Base-by-base conservation (phyloP, 768 basidiomycete genomes). In the Sporobolomyces roseus region DNA sequence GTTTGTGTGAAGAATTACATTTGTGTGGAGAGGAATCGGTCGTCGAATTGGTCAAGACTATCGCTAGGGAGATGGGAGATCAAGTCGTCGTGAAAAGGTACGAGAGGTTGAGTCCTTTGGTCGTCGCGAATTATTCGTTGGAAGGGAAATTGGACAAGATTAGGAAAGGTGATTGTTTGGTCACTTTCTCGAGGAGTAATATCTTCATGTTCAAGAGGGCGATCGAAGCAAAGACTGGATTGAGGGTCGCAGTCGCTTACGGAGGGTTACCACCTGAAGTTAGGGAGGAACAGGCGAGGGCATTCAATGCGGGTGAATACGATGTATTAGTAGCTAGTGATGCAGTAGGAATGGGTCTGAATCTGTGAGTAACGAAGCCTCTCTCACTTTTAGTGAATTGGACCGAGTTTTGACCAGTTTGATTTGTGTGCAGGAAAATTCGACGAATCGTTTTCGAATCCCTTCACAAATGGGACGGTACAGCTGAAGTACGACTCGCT, bases 331-430 rank as follows among this genome's bases (percentile, higher is more conserved):
- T 98, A 23, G 94, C 91, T 2, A 93, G 90, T 74, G 96, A 99
- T 75, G 92, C 93, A 0, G 87, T 97, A 55, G 93, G 96, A 2
- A 93, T 99, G 92, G 96, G 96, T 0, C 83, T 99, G 27, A 98
- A 99, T 77, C 79, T 99, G 96, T 97, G 78, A 50, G 89, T 81
- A 13, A 6, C 6, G 16, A 5, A 25, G 16, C 25, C 32, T 35
- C 43, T 25, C 58, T 35, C 38, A 52, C 25, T 41, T 23, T n/a
- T 25, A 35, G 4, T 46, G 12, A 7, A 10, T 46, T 23, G 10
- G 13, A 13, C 21, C 49, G n/a, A 8, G 49, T 27, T 50, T 29
- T 27, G 17, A 50, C 25, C 10, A 25, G 9, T n/a, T 48, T n/a
- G 30, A 4, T 29, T 14, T 33, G 4, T 35, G 52, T 53, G 5